Percentiles rank a stretch among this genome's conserved stretches.
phyloP scores from a whole-genome alignment of 441 rosid genomes.

The Jatropha multifida region DNA sequence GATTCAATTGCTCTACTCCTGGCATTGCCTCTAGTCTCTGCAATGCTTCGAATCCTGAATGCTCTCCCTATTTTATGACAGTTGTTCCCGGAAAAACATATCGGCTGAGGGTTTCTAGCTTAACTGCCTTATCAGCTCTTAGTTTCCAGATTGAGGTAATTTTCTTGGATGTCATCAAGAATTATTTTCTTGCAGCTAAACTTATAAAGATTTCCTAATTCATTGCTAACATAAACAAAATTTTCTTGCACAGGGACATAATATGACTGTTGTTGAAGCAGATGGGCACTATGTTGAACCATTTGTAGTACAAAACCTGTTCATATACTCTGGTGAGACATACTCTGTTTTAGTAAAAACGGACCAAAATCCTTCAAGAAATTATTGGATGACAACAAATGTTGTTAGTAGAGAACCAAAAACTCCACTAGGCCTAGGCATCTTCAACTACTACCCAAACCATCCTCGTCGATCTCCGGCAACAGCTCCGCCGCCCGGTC shows the following conservation, averaged over 20 bases:
- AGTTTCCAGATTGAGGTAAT: conserved; percentile 77
- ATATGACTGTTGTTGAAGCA: conserved; percentile 72
- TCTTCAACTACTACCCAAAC: conserved; percentile 62
- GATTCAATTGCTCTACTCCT: conserved; percentile 57
- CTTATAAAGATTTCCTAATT: too few relatives aligned
- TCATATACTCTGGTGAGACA: conserved; percentile 76
- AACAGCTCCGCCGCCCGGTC: conserved; percentile 42
- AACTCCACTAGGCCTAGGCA: conserved; percentile 47
- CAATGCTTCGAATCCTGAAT: conserved; percentile 48
- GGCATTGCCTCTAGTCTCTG: conserved; percentile 36
- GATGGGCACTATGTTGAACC: conserved; percentile 80
- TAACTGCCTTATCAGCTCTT: conserved; percentile 74
- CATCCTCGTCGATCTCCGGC: conserved; percentile 50
- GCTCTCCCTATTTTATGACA: conserved; percentile 44
- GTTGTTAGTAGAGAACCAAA: conserved; percentile 50
- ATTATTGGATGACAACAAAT: conserved; percentile 62
- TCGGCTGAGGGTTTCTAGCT: conserved; percentile 61
- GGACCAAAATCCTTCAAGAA: conserved; percentile 53
- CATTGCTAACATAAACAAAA: not conserved
- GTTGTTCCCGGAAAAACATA: conserved; percentile 61
- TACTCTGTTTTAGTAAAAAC: conserved; percentile 64
- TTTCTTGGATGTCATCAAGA: not conserved
- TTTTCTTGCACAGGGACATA: conserved; percentile 54
- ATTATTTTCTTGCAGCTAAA: too few relatives aligned
- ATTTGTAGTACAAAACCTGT: conserved; percentile 55